phyloP scores from a whole-genome alignment of 192 early-diverging fungal species.

The Helicostylum pulchrum region DNA sequence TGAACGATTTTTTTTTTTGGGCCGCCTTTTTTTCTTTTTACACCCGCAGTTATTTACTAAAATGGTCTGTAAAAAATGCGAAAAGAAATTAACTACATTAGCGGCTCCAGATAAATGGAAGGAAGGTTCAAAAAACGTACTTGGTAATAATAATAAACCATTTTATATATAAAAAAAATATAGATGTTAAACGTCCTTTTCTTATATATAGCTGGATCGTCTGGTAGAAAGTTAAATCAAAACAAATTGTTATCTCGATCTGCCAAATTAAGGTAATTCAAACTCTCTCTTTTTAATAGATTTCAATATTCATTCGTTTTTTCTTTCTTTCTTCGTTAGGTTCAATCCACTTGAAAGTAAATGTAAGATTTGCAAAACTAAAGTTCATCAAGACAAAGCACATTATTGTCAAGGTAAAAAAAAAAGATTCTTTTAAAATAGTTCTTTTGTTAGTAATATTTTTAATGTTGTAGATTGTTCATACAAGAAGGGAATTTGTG shows the following conservation, averaged over 20 bases:
- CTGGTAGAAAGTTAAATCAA: slow-evolving; percentile 54
- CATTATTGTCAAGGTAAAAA: slow-evolving; percentile 62
- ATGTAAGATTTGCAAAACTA: slow-evolving; percentile 58
- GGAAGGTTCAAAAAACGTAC: slow-evolving; percentile 55
- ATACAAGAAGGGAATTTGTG: slow-evolving; percentile 62
- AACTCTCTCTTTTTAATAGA: background rate
- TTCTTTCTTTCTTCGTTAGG: too few species aligned
- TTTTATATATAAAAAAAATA: too few species aligned
- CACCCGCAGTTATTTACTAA: background rate
- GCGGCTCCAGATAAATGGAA: slow-evolving; percentile 66
- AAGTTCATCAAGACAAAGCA: slow-evolving; percentile 57
- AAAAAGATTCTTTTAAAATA: background rate
- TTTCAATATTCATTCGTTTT: background rate
- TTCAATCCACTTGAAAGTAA: slow-evolving; percentile 57
- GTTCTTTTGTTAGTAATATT: background rate
- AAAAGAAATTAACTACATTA: slow-evolving; percentile 60
- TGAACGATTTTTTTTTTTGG: too few species aligned
- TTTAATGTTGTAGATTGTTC: slow-evolving; percentile 43
- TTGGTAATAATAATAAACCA: slow-evolving; percentile 30
- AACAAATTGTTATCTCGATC: slow-evolving; percentile 58
- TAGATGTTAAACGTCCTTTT: background rate
- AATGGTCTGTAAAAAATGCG: slow-evolving; percentile 57
- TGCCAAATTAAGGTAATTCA: slow-evolving; percentile 44
- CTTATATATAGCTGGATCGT: slow-evolving; percentile 11
- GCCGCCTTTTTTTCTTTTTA: too few species aligned